Base-by-base conservation (phyloP, 2,329 filamentous ascomycete genomes). In the Phialemonium atrogriseum region DNA sequence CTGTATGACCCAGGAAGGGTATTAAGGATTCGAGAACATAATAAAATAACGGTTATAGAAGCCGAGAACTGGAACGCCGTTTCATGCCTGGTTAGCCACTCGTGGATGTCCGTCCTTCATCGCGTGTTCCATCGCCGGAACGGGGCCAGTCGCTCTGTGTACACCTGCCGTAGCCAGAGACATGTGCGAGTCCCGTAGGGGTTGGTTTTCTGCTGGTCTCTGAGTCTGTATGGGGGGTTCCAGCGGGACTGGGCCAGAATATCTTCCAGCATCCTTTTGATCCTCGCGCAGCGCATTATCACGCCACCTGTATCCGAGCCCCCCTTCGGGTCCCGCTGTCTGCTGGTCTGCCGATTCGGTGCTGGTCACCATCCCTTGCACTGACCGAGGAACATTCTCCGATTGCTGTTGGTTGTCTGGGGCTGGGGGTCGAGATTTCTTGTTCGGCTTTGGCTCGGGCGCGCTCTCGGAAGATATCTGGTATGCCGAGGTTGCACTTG, bases 391-490 rank as follows among this genome's bases (percentile, higher is more conserved):
- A 11, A 28, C 17, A 9, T 19, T 28, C 27, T 30, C 28, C 19
- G 12, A 30, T 21, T 21, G 28, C 28, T 24, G 28, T 12, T 15
- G 17, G 11, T 30, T 7, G 5, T 30, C 28, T 23, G 12, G 19
- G 13, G 28, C 13, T 16, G 19, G 17, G 12, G 28, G 20, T 2
- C 10, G 27, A 28, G n/a, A 24, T 37, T 38, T 14, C 29, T 24
- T 15, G n/a, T 32, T 41, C 9, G 32, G 18, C 13, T 41, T 38
- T 12, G 33, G 19, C n/a, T 28, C 27, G 10, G 29, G 7, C 17
- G 24, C 10, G 15, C 25, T 7, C 31, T 33, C 16, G 23, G 20
- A n/a, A 36, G 24, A 21, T 9, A 26, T 12, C 27, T 30, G 36
- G n/a, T 36, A 36, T 5, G 32, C 21, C 7, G 30, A 11, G 9